phyloP scores from a whole-genome alignment of 225 moss, liverwort and hornwort species.

The Antitrichia curtipendula region DNA sequence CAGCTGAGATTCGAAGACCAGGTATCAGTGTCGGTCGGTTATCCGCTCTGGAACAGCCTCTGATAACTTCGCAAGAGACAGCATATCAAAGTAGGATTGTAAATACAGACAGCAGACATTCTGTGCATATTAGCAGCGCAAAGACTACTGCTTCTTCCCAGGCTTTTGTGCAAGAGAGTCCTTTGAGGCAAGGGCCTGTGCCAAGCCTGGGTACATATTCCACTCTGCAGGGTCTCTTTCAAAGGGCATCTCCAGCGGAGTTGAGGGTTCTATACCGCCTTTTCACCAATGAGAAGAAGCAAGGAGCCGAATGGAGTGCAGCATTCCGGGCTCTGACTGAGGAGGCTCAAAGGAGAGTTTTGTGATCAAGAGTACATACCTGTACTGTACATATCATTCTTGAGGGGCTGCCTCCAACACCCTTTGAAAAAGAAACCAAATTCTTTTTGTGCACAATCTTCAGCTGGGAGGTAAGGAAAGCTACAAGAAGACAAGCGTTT shows the following conservation, averaged over 20 bases:
- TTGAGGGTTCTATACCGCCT: conserved; percentile 20
- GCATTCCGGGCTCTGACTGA: conserved; percentile 24
- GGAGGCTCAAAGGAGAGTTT: conserved; percentile 24
- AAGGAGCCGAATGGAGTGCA: conserved; percentile 20
- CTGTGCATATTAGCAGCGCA: conserved; percentile 1
- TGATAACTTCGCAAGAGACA: neutral
- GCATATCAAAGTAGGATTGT: neutral
- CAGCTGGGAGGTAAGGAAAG: neutral
- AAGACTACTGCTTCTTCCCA: neutral
- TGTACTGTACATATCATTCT: neutral
- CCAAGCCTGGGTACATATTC: conserved; percentile 3
- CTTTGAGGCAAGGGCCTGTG: neutral
- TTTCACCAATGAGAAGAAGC: conserved; percentile 9
- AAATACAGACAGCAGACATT: conserved; percentile 8
- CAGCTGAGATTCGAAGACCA: neutral
- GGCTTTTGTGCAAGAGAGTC: neutral
- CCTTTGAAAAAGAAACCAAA: neutral
- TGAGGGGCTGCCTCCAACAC: neutral
- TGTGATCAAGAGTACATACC: neutral
- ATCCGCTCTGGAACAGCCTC: neutral
- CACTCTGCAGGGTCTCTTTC: conserved; percentile 26
- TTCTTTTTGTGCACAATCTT: neutral
- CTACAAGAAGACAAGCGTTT: neutral
- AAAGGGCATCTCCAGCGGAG: conserved; percentile 15
- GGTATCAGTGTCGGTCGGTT: neutral